Evolutionary conservation across 2,329 filamentous ascomycete species (phyloP).

Genomic region (Venturia nashicola): DNA sequence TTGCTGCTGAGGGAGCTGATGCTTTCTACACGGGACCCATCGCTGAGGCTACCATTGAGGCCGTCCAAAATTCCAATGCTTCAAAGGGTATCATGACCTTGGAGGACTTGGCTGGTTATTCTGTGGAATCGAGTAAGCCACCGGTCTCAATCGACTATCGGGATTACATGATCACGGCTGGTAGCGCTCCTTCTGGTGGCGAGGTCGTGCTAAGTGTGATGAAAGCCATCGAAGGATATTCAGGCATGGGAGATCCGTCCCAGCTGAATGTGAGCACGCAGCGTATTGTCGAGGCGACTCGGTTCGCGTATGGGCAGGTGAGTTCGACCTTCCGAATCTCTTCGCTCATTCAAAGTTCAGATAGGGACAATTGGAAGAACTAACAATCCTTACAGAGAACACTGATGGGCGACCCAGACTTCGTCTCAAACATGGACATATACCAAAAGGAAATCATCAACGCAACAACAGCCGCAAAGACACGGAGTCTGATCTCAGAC

Average conservation of each 20-base stretch:
- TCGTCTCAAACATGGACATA: constrained; percentile 47
- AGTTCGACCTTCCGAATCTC: neutral
- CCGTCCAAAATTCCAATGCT: constrained; percentile 50
- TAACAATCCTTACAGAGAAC: constrained; percentile 35
- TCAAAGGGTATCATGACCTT: constrained; percentile 63
- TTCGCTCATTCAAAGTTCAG: neutral
- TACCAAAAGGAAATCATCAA: constrained; percentile 61
- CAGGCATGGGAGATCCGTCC: constrained; percentile 44
- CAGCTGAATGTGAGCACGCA: constrained; percentile 60
- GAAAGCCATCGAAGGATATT: constrained; percentile 73
- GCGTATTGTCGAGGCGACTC: constrained; percentile 74
- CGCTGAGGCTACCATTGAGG: constrained; percentile 59
- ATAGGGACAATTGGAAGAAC: neutral
- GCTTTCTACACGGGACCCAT: constrained; percentile 64
- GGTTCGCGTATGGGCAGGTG: constrained; percentile 63
- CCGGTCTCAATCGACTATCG: constrained; percentile 44
- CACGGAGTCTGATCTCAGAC: constrained; percentile 60
- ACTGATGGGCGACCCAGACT: constrained; percentile 70
- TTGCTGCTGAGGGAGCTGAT: constrained; percentile 60
- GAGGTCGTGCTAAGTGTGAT: constrained; percentile 62
- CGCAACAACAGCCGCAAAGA: constrained; percentile 42
- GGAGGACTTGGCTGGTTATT: constrained; percentile 64
- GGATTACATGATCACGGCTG: constrained; percentile 56
- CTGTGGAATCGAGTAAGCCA: constrained; percentile 49
- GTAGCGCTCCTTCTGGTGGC: constrained; percentile 70